Conservation (phyloP, 2,329 filamentous ascomycete genomes). For the Ophiostoma montium region DNA sequence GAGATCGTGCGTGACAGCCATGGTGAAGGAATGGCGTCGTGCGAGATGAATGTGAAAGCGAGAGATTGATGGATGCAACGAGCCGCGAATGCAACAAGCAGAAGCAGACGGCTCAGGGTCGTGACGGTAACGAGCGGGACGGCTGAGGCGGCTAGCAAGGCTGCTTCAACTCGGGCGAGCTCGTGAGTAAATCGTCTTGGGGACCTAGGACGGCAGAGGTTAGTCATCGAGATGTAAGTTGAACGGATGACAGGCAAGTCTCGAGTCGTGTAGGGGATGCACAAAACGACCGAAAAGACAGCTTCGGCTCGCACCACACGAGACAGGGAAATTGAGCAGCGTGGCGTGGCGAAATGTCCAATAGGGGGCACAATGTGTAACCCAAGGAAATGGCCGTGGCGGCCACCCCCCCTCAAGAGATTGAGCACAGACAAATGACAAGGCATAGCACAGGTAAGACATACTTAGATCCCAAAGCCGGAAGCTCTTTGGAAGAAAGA, state of each 20-base stretch:
- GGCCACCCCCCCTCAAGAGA: not conserved
- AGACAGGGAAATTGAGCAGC: not conserved
- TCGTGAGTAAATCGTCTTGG: not conserved
- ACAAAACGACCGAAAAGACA: not conserved
- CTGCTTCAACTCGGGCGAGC: slow-evolving; percentile 3
- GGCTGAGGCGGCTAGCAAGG: not conserved
- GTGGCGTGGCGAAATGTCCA: not conserved
- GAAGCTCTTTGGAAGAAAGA: slow-evolving; percentile 9
- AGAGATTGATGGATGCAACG: not conserved
- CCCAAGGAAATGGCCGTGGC: not conserved
- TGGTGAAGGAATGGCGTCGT: slow-evolving; percentile 26
- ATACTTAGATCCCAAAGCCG: slow-evolving; percentile 8
- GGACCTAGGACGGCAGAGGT: no score
- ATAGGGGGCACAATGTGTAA: not conserved
- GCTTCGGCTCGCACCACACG: not conserved
- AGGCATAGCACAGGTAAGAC: not conserved
- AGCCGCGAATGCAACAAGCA: not conserved
- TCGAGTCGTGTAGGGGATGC: not conserved
- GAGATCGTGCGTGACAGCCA: slow-evolving; percentile 66
- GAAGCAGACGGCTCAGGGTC: no score
- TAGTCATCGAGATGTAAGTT: not conserved
- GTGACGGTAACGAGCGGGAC: slow-evolving; percentile 3
- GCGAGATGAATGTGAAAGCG: not conserved
- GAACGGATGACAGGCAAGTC: not conserved
- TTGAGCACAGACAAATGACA: not conserved